Percentiles rank a stretch among this genome's conserved stretches.
phyloP scores from a whole-genome alignment of 257 asterid species.

The Nyctanthes arbortristis region DNA sequence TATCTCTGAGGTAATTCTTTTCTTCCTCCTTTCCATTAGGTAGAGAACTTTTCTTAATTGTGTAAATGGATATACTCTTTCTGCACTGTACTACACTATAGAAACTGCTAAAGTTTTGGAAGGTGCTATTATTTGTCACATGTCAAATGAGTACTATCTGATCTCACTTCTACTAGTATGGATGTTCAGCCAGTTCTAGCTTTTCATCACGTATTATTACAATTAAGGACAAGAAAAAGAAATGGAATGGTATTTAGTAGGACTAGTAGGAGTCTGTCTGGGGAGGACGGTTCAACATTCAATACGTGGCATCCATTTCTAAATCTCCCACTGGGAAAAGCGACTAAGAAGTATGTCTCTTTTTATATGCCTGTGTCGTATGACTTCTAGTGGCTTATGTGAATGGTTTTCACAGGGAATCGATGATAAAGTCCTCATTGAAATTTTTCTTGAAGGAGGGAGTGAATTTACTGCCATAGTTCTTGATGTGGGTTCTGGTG shows the following conservation, averaged over 20 bases:
- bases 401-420: conserved; percentile 59
- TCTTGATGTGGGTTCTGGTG: conserved; percentile 77
- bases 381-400: neutral
- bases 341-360: no score
- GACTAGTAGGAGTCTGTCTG: neutral
- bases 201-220: neutral
- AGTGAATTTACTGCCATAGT: conserved; percentile 84
- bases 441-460: conserved; percentile 88
- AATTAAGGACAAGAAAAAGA: neutral
- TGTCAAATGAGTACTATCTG: no score
- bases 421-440: conserved; percentile 78
- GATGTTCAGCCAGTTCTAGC: neutral
- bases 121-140: neutral
- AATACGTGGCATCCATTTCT: neutral
- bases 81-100: neutral
- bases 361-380: no score
- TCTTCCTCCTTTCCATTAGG: conserved; percentile 18
- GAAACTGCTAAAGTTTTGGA: neutral
- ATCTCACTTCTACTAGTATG: no score
- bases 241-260: neutral
- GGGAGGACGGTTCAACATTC: no score
- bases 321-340: neutral
- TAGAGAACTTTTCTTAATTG: conserved; percentile 3
- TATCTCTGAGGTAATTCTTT: conserved; percentile 66
- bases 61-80: neutral